These are phyloP conservation scores for Yamadazyma sp. DNA, from an alignment of 805 yeast genomes.

Conservation along the genomic window DNA sequence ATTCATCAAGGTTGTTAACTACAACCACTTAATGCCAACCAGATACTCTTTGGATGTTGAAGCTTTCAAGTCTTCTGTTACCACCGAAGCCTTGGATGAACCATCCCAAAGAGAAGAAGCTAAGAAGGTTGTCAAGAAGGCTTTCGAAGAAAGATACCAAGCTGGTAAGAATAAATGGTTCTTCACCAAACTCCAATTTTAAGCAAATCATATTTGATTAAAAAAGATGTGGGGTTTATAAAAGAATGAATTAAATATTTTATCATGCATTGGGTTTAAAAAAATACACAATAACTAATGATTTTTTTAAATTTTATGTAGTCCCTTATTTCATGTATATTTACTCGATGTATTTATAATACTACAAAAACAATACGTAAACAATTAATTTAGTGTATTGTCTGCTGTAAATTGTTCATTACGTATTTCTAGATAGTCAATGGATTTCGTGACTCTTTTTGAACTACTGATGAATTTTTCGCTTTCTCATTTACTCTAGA, in stretches of 20 bases:
- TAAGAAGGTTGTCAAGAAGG: constrained; percentile 97
- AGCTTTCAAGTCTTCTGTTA: constrained; percentile 84
- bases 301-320: constrained; percentile 15
- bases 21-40: constrained; percentile 99
- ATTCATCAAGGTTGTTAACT: constrained; percentile 97
- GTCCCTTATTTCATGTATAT: constrained; percentile 17
- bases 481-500: not conserved
- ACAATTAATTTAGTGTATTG: no score
- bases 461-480: no score
- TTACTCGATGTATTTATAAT: constrained; percentile 19
- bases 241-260: constrained; percentile 10
- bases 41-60: constrained; percentile 98
- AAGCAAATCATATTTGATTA: constrained; percentile 28
- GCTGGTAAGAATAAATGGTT: constrained; percentile 99
- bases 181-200: constrained; percentile 95
- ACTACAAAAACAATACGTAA: constrained; percentile 11
- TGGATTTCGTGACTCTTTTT: no score
- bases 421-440: no score
- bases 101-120: constrained; percentile 99
- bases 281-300: constrained; percentile 21
- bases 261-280: constrained; percentile 26
- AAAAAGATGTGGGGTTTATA: constrained; percentile 10
- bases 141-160: constrained; percentile 98
- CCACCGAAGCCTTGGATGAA: constrained; percentile 93
- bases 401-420: no score